These are phyloP conservation scores for Zangia roseola DNA, from an alignment of 768 basidiomycete genomes.

Conservation along the genomic window DNA sequence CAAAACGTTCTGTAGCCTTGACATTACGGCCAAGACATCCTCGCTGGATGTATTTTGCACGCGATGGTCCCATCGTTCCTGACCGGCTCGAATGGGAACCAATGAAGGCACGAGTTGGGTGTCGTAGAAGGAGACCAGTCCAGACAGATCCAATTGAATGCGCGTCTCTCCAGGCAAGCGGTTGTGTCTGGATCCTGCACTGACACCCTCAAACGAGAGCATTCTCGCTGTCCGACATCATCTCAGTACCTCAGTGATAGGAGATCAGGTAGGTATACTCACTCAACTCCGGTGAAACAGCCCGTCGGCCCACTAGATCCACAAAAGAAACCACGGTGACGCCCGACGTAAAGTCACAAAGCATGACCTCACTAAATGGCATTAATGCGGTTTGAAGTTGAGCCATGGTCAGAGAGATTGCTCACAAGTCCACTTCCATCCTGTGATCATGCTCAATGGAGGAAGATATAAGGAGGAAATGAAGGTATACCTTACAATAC, in stretches of 20 bases:
- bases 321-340: slow-evolving; percentile 20
- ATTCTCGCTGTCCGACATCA: neutral
- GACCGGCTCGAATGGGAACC: too few relatives aligned
- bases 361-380: too few relatives aligned
- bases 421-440: slow-evolving; percentile 29
- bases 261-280: neutral
- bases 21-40: neutral
- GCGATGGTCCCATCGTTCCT: too few relatives aligned
- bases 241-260: neutral
- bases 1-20: slow-evolving; percentile 3
- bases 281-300: too few relatives aligned
- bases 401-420: too few relatives aligned
- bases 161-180: slow-evolving; percentile 19
- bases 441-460: slow-evolving; percentile 1
- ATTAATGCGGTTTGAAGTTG: too few relatives aligned
- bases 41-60: too few relatives aligned
- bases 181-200: slow-evolving; percentile 20
- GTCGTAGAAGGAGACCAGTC: too few relatives aligned
- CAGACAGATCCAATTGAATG: slow-evolving; percentile 14
- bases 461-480: neutral
- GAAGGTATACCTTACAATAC: slow-evolving; percentile 37
- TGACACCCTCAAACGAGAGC: neutral
- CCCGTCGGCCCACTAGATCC: slow-evolving; percentile 2
- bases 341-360: too few relatives aligned
- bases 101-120: too few relatives aligned